phyloP scores from a whole-genome alignment of 345 rosid species.

The Eucalyptus caleyi region DNA sequence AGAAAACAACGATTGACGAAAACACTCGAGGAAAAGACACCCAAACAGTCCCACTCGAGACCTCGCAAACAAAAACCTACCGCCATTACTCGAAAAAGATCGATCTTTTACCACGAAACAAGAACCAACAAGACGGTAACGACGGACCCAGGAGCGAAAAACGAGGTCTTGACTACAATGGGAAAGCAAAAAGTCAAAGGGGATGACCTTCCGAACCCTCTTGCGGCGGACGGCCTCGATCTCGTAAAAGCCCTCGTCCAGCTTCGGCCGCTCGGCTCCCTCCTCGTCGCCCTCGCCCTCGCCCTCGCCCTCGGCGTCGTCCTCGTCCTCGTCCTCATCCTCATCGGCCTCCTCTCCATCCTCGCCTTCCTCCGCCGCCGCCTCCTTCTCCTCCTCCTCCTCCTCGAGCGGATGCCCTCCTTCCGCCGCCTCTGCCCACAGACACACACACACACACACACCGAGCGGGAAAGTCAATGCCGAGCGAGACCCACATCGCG shows the following conservation, averaged over 20 bases:
- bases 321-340: constrained; percentile 10
- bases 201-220: constrained; percentile 69
- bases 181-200: not conserved
- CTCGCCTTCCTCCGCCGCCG: no score
- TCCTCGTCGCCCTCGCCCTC: constrained; percentile 13
- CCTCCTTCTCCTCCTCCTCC: no score
- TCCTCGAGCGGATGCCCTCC: no score
- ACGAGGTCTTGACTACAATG: not conserved
- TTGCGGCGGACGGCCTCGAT: constrained; percentile 95
- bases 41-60: not conserved
- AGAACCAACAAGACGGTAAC: not conserved
- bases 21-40: not conserved
- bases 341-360: constrained; percentile 3
- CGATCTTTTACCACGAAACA: not conserved
- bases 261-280: constrained; percentile 58
- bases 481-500: not conserved
- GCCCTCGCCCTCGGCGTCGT: constrained; percentile 20
- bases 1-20: not conserved
- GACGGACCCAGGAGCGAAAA: not conserved
- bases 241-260: constrained; percentile 86
- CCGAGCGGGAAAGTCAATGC: not conserved
- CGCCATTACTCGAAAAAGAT: not conserved
- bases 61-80: not conserved
- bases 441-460: no score
- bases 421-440: no score